These are phyloP conservation scores for Artemisia annua DNA, from an alignment of 129 eudicot genomes.

Conservation along the genomic window DNA sequence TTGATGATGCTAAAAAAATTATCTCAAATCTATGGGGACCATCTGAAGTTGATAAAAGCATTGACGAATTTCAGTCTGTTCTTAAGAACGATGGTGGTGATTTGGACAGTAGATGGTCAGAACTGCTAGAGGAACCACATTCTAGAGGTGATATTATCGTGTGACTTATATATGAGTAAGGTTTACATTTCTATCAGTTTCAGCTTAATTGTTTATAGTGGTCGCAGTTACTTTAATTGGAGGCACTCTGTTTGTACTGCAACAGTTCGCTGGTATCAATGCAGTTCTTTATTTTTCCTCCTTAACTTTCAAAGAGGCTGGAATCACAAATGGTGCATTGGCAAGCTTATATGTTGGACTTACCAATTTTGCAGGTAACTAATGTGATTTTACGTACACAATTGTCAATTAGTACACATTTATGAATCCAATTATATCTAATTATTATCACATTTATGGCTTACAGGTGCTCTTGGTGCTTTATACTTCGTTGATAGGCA, in stretches of 20 bases:
- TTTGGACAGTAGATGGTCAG: constrained; percentile 77
- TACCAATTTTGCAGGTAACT: constrained; percentile 84
- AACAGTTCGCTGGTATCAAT: constrained; percentile 89
- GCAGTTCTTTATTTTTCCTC: constrained; percentile 92
- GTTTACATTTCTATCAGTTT: not conserved
- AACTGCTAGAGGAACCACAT: constrained; percentile 76
- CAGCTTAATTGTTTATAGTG: constrained; percentile 3
- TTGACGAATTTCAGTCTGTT: constrained; percentile 74
- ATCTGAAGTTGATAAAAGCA: constrained; percentile 58
- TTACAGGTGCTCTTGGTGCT: constrained; percentile 80
- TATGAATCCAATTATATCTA: constrained; percentile 1
- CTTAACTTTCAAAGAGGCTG: constrained; percentile 77
- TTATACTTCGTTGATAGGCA: constrained; percentile 73
- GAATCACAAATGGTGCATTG: constrained; percentile 74
- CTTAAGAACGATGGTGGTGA: constrained; percentile 66
- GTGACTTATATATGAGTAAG: constrained; percentile 3
- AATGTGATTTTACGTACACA: not conserved
- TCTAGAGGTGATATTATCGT: constrained; percentile 55
- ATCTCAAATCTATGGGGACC: constrained; percentile 70
- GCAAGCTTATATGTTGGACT: constrained; percentile 82
- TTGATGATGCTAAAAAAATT: constrained; percentile 60
- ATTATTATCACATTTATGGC: constrained; percentile 8
- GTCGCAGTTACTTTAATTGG: constrained; percentile 78
- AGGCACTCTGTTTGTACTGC: constrained; percentile 75
- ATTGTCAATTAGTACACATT: not conserved